Evolutionary conservation across 2,329 filamentous ascomycete species (phyloP).

Genomic region (Penicillium sp.): DNA sequence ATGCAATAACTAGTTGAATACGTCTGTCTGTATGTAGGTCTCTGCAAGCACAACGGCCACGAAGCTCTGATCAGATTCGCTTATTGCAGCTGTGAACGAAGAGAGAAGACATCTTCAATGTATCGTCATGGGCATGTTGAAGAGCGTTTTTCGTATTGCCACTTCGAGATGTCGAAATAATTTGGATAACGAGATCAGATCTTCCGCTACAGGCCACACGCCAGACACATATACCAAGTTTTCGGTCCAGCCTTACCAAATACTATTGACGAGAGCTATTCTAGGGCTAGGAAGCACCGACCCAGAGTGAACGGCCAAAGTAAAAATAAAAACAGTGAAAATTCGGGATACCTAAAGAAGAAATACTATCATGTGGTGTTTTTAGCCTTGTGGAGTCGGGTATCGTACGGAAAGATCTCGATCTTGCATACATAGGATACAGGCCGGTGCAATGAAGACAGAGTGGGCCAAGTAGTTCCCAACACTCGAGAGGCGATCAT

Average conservation of each 20-base stretch:
- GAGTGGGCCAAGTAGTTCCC: conserved; percentile 5
- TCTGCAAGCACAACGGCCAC: background rate
- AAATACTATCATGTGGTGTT: background rate
- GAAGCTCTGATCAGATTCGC: background rate
- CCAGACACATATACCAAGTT: background rate
- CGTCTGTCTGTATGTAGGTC: background rate
- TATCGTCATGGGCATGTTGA: too few relatives aligned
- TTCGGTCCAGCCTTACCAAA: background rate
- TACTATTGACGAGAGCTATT: background rate
- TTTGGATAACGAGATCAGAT: too few relatives aligned
- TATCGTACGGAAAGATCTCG: conserved; percentile 19
- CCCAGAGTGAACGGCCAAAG: background rate
- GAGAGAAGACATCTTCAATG: background rate
- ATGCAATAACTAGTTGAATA: background rate
- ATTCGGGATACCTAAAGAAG: background rate
- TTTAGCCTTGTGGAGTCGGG: conserved; percentile 17
- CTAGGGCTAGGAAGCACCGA: background rate
- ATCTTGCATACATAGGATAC: conserved; percentile 16
- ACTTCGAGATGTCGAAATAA: background rate
- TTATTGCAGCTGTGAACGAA: background rate
- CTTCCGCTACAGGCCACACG: background rate
- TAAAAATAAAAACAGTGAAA: background rate
- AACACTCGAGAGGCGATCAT: conserved; percentile 5
- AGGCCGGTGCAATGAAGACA: conserved; percentile 12
- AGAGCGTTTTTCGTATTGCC: too few relatives aligned